Evolutionary conservation across 164 flowering plant species (phyloP), one percentile per base, ranked within the genome.

Genomic region (Tetracentron sinense): DNA sequence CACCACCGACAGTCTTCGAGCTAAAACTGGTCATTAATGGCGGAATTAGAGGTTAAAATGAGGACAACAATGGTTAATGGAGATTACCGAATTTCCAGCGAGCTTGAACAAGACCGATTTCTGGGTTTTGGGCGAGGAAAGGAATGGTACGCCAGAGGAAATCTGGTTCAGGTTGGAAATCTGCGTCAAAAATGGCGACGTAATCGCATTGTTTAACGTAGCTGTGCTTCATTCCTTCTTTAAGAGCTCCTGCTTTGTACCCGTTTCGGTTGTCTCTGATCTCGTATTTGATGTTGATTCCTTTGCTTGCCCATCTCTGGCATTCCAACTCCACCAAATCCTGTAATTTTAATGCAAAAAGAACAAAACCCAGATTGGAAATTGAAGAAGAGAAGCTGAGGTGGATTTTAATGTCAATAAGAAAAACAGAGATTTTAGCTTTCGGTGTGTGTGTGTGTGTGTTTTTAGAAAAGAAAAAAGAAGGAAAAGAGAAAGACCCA

Each of bases 221-320:
- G 10, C 60, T 44, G 47, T 76, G 69, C 68, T 80, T 58, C 15
- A 85, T 60, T 3, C 88, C 89, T 44, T 82, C 88, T 4, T 72
- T 62, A n/a, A 87, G 81, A 20, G 88, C 88, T 16, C 89, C 89
- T 0, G 86, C 88, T 48, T 87, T 87, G 74, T 83, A 87, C 5
- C 89, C 88, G 42, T 76, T 80, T 62, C 86, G 68, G 70, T 81
- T 85, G 62, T 77, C 58, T 54, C 92, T 70, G 0, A 63, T 79
- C 65, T 79, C 85, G 42, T 87, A 87, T 64, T 70, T 79, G 5
- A 85, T 73, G 16, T 83, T 76, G 48, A 83, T 74, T 4, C 86
- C 88, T 67, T 83, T 82, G 10, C 56, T 63, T 21, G 62, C 58
- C 89, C 87, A 84, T 61, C 68, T 87, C 31, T 67, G 42, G 63